phyloP scores from a whole-genome alignment of 1,284 basidiomycete genomes.

The Pseudozyma sp. region DNA sequence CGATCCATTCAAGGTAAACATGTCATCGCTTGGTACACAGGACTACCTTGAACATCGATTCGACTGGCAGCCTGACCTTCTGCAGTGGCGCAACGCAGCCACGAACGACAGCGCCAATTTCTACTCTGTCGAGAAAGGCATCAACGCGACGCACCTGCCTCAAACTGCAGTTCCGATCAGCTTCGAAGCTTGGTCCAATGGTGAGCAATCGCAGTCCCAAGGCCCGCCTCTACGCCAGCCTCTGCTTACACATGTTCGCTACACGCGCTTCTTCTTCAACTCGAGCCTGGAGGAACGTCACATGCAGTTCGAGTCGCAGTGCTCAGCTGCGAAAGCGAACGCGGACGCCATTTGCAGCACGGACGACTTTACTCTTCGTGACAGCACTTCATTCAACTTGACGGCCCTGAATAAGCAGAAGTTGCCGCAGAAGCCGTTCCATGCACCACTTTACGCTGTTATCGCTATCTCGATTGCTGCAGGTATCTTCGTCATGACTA shows the following conservation, averaged over 20 bases:
- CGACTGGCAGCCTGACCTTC: conserved; percentile 54
- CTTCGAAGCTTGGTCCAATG: conserved; percentile 58
- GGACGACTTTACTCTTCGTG: conserved; percentile 55
- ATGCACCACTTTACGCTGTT: conserved; percentile 43
- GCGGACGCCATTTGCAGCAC: conserved; percentile 53
- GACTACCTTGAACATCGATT: conserved; percentile 57
- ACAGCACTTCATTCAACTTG: conserved; percentile 51
- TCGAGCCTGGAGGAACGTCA: conserved; percentile 54
- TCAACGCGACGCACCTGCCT: conserved; percentile 50
- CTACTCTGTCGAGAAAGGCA: conserved; percentile 31
- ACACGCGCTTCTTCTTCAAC: conserved; percentile 64
- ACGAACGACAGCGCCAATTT: conserved; percentile 44
- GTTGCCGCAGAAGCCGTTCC: conserved; percentile 15
- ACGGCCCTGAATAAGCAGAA: conserved; percentile 33
- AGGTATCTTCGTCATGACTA: conserved; percentile 54
- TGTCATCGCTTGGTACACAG: conserved; percentile 39
- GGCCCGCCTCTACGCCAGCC: conserved; percentile 50
- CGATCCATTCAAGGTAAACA: conserved; percentile 45
- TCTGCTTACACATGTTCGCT: conserved; percentile 50
- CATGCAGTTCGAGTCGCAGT: conserved; percentile 48
- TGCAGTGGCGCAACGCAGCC: conserved; percentile 55
- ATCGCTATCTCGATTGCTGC: conserved; percentile 43
- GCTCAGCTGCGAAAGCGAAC: conserved; percentile 30
- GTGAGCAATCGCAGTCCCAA: conserved; percentile 48
- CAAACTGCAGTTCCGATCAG: conserved; percentile 47